These are phyloP conservation scores for Kluyveromyces siamensis DNA, from an alignment of 805 yeast species.

Conservation along the genomic window DNA sequence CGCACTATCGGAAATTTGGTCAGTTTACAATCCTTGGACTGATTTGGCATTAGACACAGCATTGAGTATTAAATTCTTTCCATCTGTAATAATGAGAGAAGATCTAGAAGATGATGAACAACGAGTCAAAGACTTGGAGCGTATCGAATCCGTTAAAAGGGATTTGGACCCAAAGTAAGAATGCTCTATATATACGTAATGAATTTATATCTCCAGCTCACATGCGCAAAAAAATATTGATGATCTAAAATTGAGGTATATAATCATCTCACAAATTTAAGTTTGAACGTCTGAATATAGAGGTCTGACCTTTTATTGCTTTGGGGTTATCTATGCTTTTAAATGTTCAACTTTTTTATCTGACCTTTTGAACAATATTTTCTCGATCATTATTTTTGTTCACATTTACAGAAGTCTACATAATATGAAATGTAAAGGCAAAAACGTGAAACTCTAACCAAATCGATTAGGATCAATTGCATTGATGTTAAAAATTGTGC, in stretches of 20 bases:
- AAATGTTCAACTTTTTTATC: not conserved
- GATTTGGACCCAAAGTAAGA: not conserved
- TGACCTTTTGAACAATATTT: not conserved
- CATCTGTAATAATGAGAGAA: slow-evolving; percentile 17
- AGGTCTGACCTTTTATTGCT: not conserved
- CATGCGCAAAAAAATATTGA: not conserved
- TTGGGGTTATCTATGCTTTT: not conserved
- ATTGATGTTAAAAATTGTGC: not conserved
- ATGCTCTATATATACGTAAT: not conserved
- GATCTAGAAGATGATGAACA: slow-evolving; percentile 1
- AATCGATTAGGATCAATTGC: not conserved
- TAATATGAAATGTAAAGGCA: not conserved
- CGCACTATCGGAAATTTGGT: slow-evolving; percentile 24
- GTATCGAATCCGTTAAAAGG: not conserved
- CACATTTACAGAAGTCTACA: not conserved
- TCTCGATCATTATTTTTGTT: not conserved
- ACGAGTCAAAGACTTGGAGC: not conserved
- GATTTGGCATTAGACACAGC: slow-evolving; percentile 28
- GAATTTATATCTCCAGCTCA: not conserved
- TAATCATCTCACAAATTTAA: no score
- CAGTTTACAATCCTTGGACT: slow-evolving; percentile 29
- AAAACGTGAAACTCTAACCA: not conserved
- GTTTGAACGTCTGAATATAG: no score
- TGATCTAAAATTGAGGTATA: not conserved
- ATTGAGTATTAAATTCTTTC: slow-evolving; percentile 28